phyloP scores from a whole-genome alignment of 2,329 filamentous ascomycete species.

The Nothophaeocryptopus gaeumannii region DNA sequence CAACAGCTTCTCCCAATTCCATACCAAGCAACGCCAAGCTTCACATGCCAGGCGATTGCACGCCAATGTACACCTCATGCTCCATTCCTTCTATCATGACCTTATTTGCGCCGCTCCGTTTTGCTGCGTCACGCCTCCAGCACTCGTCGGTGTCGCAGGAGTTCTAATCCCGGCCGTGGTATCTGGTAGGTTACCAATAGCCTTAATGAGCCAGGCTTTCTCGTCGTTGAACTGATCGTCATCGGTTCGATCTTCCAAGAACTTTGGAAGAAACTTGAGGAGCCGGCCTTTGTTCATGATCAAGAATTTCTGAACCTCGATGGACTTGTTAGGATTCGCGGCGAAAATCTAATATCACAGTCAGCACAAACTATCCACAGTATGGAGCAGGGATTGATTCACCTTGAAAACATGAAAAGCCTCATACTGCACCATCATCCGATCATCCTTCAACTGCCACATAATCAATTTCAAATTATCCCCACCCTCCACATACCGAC shows the following conservation, averaged over 20 bases:
- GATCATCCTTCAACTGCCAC: constrained; percentile 91
- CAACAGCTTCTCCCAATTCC: too few relatives aligned
- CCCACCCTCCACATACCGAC: constrained; percentile 87
- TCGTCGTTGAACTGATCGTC: constrained; percentile 99
- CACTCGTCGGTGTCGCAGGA: constrained; percentile 2
- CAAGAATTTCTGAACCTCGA: constrained; percentile 90
- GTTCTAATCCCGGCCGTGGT: constrained; percentile 26
- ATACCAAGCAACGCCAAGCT: too few relatives aligned
- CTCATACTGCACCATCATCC: constrained; percentile 99
- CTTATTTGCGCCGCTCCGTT: too few relatives aligned
- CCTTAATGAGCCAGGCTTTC: constrained; percentile 93
- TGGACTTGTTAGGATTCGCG: constrained; percentile 96
- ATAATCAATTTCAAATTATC: constrained; percentile 98
- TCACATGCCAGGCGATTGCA: too few relatives aligned
- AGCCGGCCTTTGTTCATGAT: constrained; percentile 94
- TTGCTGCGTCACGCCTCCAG: too few relatives aligned
- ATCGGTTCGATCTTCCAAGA: constrained; percentile 90
- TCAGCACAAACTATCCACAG: constrained; percentile 2
- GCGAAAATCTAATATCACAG: constrained; percentile 70
- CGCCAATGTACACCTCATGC: too few relatives aligned
- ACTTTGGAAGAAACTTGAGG: constrained; percentile 82
- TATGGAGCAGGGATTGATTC: constrained; percentile 15
- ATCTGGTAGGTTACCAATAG: constrained; percentile 58
- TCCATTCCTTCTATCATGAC: too few relatives aligned
- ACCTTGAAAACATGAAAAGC: constrained; percentile 98